Conservation (phyloP, 1,139 yeast genomes). For the Torulaspora globosa region DNA sequence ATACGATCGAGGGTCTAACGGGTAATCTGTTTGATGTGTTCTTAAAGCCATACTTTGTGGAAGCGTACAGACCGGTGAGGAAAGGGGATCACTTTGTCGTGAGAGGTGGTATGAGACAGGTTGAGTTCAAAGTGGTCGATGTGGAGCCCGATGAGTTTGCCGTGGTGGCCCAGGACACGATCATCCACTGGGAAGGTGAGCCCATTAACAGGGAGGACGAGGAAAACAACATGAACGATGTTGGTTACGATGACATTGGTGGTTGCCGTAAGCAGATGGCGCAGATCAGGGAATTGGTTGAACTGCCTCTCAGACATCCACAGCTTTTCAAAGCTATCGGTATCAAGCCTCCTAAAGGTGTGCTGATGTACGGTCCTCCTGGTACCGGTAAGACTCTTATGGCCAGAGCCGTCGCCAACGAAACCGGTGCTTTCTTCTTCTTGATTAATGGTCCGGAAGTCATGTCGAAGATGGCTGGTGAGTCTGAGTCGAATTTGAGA, state of each 20-base stretch:
- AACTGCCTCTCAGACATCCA: conserved; percentile 94
- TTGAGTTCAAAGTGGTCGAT: conserved; percentile 95
- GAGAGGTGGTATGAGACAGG: conserved; percentile 99
- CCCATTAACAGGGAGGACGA: conserved; percentile 99
- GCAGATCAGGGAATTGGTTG: conserved; percentile 94
- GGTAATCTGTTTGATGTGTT: conserved; percentile 97
- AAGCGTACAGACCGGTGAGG: conserved; percentile 97
- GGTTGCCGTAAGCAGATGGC: conserved; percentile 99
- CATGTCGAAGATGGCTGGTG: conserved; percentile 99
- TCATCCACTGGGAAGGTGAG: conserved; percentile 98
- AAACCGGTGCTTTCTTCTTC: conserved; percentile 98
- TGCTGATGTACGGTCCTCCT: conserved; percentile 98
- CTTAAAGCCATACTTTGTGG: conserved; percentile 96
- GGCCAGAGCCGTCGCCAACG: conserved; percentile 99
- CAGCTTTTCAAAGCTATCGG: conserved; percentile 95
- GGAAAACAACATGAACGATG: conserved; percentile 85
- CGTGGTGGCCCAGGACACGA: conserved; percentile 96
- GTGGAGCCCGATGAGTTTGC: conserved; percentile 97
- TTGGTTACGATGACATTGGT: conserved; percentile 98
- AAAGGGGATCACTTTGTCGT: conserved; percentile 96
- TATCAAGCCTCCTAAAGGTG: conserved; percentile 96
- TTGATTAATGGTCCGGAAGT: conserved; percentile 99
- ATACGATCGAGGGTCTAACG: conserved; percentile 95
- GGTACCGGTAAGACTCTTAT: conserved; percentile 49
- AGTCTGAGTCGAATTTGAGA: conserved; percentile 93